Evolutionary conservation across 257 asterid genomes (phyloP).

Genomic region (Capsicum pubescens): DNA sequence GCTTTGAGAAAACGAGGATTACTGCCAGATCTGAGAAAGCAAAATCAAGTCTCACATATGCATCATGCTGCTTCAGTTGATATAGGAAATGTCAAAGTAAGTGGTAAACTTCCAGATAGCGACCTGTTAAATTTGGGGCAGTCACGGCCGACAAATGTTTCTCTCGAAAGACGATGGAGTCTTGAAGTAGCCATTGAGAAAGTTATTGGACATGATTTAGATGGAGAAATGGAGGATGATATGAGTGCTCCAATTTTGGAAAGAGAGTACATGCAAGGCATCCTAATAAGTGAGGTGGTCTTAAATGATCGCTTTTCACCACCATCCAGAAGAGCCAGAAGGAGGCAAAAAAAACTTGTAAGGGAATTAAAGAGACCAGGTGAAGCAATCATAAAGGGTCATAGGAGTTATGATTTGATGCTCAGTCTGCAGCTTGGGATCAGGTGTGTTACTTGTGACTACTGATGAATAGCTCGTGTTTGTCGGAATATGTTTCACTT

Average conservation of each 20-base stretch:
- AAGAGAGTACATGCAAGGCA: slow-evolving; percentile 98
- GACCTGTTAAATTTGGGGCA: slow-evolving; percentile 61
- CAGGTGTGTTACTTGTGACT: slow-evolving; percentile 56
- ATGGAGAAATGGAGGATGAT: slow-evolving; percentile 58
- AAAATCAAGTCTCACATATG: slow-evolving; percentile 76
- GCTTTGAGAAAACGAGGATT: slow-evolving; percentile 87
- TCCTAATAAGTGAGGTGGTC: slow-evolving; percentile 81
- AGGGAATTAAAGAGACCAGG: slow-evolving; percentile 88
- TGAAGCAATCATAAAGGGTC: slow-evolving; percentile 93
- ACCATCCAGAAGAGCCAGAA: slow-evolving; percentile 65
- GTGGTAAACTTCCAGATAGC: slow-evolving; percentile 56
- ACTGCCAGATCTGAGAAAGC: slow-evolving; percentile 76
- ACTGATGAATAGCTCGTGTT: not conserved
- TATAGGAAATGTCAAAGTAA: slow-evolving; percentile 57
- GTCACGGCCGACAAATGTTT: slow-evolving; percentile 57
- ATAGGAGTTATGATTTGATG: slow-evolving; percentile 98
- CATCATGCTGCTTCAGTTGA: slow-evolving; percentile 64
- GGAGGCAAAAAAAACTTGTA: slow-evolving; percentile 70
- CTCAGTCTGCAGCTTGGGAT: slow-evolving; percentile 97
- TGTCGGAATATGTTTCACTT: not conserved
- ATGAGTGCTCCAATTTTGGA: slow-evolving; percentile 70
- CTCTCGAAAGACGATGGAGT: slow-evolving; percentile 91
- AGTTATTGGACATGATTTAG: slow-evolving; percentile 67
- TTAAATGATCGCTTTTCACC: slow-evolving; percentile 75
- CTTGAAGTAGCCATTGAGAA: slow-evolving; percentile 92